Evolutionary conservation across 2,329 filamentous ascomycete species (phyloP).

Genomic region (Cytospora schulzeri): DNA sequence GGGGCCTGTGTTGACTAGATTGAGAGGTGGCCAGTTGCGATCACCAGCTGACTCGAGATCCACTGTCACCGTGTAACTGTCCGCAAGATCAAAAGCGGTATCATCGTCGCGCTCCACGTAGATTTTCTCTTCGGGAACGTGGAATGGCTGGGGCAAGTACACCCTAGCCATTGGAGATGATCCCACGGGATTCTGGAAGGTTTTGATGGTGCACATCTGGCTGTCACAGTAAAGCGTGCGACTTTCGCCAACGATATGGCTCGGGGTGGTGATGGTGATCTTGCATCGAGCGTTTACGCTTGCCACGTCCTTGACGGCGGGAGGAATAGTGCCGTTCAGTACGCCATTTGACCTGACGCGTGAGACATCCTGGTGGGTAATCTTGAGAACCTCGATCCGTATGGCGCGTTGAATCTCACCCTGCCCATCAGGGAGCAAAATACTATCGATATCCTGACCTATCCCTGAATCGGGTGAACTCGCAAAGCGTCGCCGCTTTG

Average conservation of each 20-base stretch:
- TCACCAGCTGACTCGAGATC: constrained; percentile 56
- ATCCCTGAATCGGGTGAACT: constrained; percentile 38
- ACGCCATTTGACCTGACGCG: constrained; percentile 40
- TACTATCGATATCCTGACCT: constrained; percentile 24
- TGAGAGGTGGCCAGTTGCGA: constrained; percentile 55
- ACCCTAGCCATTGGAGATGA: constrained; percentile 51
- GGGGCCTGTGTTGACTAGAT: constrained; percentile 38
- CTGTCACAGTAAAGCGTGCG: constrained; percentile 56
- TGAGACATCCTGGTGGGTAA: constrained; percentile 52
- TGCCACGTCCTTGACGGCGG: constrained; percentile 40
- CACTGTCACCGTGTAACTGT: constrained; percentile 52
- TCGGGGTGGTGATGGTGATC: constrained; percentile 41
- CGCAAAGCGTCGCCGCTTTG: constrained; percentile 54
- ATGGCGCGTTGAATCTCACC: constrained; percentile 42
- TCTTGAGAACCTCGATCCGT: constrained; percentile 55
- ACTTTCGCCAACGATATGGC: constrained; percentile 38
- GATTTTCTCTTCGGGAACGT: constrained; percentile 55
- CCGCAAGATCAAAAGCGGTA: constrained; percentile 49
- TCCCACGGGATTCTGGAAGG: constrained; percentile 51
- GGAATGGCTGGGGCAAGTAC: constrained; percentile 52
- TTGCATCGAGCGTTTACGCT: constrained; percentile 46
- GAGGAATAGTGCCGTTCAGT: constrained; percentile 40
- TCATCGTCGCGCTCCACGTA: constrained; percentile 51
- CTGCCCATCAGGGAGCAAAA: constrained; percentile 31
- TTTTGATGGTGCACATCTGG: constrained; percentile 55